Percentiles rank a stretch among this genome's conserved stretches.
These are phyloP conservation scores for Chalciporus pseudorubinellus DNA, from an alignment of 768 basidiomycete genomes.

Conservation along the genomic window DNA sequence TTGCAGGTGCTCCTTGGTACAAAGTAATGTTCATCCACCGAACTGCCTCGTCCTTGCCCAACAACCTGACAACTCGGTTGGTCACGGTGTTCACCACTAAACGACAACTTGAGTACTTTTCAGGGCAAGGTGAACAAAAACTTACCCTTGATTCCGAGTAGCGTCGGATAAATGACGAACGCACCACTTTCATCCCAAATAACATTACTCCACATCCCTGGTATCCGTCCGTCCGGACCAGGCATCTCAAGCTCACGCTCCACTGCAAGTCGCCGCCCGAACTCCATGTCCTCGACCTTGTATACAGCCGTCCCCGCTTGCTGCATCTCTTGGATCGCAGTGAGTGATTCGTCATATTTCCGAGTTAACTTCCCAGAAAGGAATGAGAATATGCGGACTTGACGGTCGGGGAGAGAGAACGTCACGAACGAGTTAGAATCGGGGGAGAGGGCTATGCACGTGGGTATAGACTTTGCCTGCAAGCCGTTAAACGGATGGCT, in stretches of 20 bases:
- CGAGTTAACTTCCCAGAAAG: conserved; percentile 84
- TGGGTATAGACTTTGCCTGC: conserved; percentile 88
- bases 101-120: neutral
- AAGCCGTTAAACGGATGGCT: neutral
- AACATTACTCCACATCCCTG: conserved; percentile 80
- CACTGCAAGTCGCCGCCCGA: conserved; percentile 90
- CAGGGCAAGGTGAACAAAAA: neutral
- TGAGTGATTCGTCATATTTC: conserved; percentile 92
- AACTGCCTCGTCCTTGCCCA: conserved; percentile 93
- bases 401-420: conserved; percentile 90
- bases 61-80: conserved; percentile 81
- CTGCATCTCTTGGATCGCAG: conserved; percentile 97
- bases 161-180: conserved; percentile 89
- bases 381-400: conserved; percentile 92
- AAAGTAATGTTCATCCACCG: conserved; percentile 85
- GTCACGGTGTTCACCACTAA: conserved; percentile 92
- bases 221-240: conserved; percentile 67
- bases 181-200: conserved; percentile 99
- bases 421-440: conserved; percentile 88
- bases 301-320: conserved; percentile 93
- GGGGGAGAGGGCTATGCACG: conserved; percentile 89
- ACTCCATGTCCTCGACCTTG: conserved; percentile 98
- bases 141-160: conserved; percentile 93
- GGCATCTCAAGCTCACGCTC: conserved; percentile 89
- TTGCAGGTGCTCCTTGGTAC: conserved; percentile 93